phyloP scores from a whole-genome alignment of 2,329 filamentous ascomycete species.

The Cryphonectria japonica region DNA sequence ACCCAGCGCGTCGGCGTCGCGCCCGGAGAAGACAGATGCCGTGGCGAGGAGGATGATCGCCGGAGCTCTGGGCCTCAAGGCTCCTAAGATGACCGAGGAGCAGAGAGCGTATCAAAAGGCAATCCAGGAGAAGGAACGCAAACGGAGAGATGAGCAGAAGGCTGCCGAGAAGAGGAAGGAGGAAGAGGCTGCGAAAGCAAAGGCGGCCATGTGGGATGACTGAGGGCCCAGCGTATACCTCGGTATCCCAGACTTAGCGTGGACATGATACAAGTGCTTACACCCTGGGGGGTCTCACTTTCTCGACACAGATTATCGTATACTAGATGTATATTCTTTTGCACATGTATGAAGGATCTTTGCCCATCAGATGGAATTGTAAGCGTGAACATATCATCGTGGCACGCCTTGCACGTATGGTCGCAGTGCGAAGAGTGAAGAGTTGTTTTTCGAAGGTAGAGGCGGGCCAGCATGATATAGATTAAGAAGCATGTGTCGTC shows the following conservation, averaged over 20 bases:
- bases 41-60: slow-evolving; percentile 90
- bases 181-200: slow-evolving; percentile 74
- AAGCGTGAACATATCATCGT: background rate
- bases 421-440: background rate
- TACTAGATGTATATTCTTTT: background rate
- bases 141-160: slow-evolving; percentile 72
- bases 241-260: background rate
- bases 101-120: slow-evolving; percentile 84
- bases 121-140: slow-evolving; percentile 82
- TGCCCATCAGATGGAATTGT: too few relatives aligned
- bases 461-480: background rate
- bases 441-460: background rate
- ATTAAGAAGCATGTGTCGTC: background rate
- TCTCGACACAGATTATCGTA: background rate
- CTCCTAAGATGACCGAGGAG: slow-evolving; percentile 83
- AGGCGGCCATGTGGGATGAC: slow-evolving; percentile 85
- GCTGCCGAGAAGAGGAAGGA: slow-evolving; percentile 63
- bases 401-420: background rate
- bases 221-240: slow-evolving; percentile 39
- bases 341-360: background rate
- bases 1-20: slow-evolving; percentile 32
- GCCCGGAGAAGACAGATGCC: slow-evolving; percentile 92
- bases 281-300: background rate
- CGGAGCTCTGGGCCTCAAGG: slow-evolving; percentile 79
- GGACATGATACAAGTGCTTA: background rate